Conservation (phyloP, 495 filamentous ascomycete genomes). For the Trichoderma erinaceum region DNA sequence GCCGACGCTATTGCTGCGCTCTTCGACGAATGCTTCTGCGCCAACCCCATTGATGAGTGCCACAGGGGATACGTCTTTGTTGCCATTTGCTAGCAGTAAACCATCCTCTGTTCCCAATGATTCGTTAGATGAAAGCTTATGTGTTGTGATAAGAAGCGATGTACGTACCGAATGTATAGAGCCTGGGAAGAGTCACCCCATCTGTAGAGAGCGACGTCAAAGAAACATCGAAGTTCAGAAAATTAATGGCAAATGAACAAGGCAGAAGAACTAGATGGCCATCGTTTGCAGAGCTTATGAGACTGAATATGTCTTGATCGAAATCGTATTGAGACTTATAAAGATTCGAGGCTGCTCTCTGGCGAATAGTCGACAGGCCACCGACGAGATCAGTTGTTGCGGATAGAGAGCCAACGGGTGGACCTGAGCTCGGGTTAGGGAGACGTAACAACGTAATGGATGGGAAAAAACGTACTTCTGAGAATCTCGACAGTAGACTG, state of each 20-base stretch:
- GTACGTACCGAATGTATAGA: neutral
- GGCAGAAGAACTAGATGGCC: constrained; percentile 39
- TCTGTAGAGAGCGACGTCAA: neutral
- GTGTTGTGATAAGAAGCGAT: too few species aligned
- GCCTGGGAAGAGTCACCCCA: neutral
- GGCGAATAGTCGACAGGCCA: neutral
- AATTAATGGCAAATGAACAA: constrained; percentile 27
- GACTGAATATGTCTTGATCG: constrained; percentile 36
- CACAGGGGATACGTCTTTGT: constrained; percentile 15
- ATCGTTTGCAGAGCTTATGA: constrained; percentile 43
- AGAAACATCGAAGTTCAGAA: neutral
- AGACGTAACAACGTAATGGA: neutral
- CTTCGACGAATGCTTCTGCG: neutral
- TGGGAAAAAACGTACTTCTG: neutral
- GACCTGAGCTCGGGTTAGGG: neutral
- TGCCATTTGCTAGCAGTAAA: neutral
- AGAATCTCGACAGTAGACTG: constrained; percentile 3
- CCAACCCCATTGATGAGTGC: neutral
- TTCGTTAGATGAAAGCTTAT: too few species aligned
- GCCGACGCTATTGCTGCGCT: neutral
- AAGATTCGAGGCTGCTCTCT: neutral
- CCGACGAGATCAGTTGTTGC: neutral
- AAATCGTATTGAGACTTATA: constrained; percentile 39
- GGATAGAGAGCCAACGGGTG: neutral
- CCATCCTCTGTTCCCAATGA: neutral